Evolutionary conservation across 2,329 filamentous ascomycete genomes (phyloP).

Genomic region (Sarocladium brachiariae): DNA sequence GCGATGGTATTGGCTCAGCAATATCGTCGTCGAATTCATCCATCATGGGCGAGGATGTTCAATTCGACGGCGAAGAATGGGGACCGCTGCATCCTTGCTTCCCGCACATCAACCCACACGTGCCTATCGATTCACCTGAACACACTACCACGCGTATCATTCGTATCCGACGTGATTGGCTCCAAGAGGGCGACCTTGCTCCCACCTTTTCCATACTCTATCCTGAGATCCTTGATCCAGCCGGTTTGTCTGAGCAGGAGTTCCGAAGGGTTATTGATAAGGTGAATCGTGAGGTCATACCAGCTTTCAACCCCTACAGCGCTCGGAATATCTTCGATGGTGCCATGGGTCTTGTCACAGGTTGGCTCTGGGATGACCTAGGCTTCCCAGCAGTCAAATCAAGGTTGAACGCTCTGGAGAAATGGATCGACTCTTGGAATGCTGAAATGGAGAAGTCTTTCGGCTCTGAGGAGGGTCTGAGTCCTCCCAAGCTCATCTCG

Average conservation of each 20-base stretch:
- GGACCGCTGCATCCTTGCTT: constrained; percentile 91
- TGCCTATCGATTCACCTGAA: constrained; percentile 67
- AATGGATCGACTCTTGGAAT: constrained; percentile 87
- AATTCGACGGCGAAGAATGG: constrained; percentile 73
- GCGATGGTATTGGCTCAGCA: constrained; percentile 47
- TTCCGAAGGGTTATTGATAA: constrained; percentile 77
- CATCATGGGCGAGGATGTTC: constrained; percentile 58
- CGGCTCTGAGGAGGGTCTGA: constrained; percentile 41
- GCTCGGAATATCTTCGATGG: constrained; percentile 74
- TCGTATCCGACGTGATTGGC: constrained; percentile 85
- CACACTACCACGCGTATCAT: constrained; percentile 81
- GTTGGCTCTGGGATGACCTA: constrained; percentile 92
- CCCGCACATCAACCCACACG: constrained; percentile 88
- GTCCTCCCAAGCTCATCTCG: constrained; percentile 66
- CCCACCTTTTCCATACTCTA: constrained; percentile 94
- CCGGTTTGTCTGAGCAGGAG: constrained; percentile 73
- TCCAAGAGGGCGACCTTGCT: constrained; percentile 79
- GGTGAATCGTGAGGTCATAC: constrained; percentile 69
- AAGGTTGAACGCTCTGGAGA: constrained; percentile 63
- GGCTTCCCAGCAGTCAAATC: constrained; percentile 71
- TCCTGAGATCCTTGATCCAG: constrained; percentile 87
- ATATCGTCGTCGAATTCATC: constrained; percentile 52
- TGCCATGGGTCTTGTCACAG: constrained; percentile 71
- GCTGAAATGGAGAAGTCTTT: constrained; percentile 53
- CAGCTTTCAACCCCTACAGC: constrained; percentile 74